Conservation (phyloP, 768 basidiomycete species). For the Kwoniella dejecticola region DNA sequence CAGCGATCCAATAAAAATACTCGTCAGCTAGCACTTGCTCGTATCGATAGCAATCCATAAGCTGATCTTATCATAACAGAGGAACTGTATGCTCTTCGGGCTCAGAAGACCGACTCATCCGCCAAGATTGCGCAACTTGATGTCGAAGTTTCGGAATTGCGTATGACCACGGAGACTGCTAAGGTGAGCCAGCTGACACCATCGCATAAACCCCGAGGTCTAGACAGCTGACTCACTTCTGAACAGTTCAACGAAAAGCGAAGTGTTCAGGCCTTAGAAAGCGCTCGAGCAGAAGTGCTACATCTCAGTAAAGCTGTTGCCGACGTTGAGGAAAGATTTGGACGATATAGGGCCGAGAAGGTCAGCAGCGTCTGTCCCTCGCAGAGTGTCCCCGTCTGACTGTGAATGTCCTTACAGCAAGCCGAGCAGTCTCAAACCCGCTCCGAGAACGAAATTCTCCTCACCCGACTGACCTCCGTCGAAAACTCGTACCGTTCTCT, state of each 20-base stretch:
- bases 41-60: not conserved
- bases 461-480: constrained; percentile 67
- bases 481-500: constrained; percentile 72
- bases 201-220: too few relatives aligned
- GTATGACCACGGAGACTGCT: constrained; percentile 67
- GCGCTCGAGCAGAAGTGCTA: constrained; percentile 74
- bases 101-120: constrained; percentile 32
- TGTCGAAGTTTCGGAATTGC: constrained; percentile 44
- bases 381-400: not conserved
- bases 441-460: constrained; percentile 71
- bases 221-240: constrained; percentile 10
- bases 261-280: constrained; percentile 74
- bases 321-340: constrained; percentile 76
- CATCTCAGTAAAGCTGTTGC: constrained; percentile 70
- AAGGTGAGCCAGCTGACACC: constrained; percentile 60
- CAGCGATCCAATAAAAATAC: constrained; percentile 73
- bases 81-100: constrained; percentile 34
- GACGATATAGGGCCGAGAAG: constrained; percentile 77
- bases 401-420: constrained; percentile 27
- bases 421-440: constrained; percentile 74
- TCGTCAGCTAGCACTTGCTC: constrained; percentile 60
- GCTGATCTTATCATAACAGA: constrained; percentile 19
- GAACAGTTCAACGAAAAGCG: constrained; percentile 82
- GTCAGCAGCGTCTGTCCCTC: constrained; percentile 58
- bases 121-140: constrained; percentile 64